Evolutionary conservation across 202 grass and related monocot genomes (phyloP).

Genomic region (Elaeis oleifera): DNA sequence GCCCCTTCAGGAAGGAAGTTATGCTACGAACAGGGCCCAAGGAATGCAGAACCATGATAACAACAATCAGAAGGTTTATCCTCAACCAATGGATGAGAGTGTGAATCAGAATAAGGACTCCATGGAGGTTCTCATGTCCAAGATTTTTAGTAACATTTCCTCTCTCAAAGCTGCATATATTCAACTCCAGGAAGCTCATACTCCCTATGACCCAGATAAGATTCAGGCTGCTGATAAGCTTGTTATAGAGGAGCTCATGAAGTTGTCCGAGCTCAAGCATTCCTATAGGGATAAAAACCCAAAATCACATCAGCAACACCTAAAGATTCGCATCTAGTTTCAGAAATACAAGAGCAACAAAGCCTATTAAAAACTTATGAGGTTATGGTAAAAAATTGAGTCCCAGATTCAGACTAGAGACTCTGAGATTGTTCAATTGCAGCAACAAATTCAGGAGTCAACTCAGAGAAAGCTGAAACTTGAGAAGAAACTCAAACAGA

Average conservation of each 20-base stretch:
- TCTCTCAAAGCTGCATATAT: conserved; percentile 91
- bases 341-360: conserved; percentile 93
- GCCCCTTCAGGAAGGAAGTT: conserved; percentile 8
- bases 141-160: conserved; percentile 90
- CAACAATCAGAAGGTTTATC: conserved; percentile 94
- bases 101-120: conserved; percentile 51
- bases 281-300: conserved; percentile 75
- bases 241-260: conserved; percentile 87
- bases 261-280: conserved; percentile 95
- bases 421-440: conserved; percentile 56
- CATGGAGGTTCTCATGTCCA: conserved; percentile 63
- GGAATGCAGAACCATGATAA: conserved; percentile 77
- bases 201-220: conserved; percentile 86
- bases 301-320: conserved; percentile 68
- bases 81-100: conserved; percentile 82
- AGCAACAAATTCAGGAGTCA: conserved; percentile 74
- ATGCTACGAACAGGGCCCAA: conserved; percentile 73
- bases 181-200: conserved; percentile 93
- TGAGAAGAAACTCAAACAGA: conserved; percentile 95
- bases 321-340: conserved; percentile 76
- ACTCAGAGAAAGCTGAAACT: conserved; percentile 77
- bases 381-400: conserved; percentile 96
- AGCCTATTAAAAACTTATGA: conserved; percentile 87
- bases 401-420: conserved; percentile 90
- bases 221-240: conserved; percentile 87